phyloP scores from a whole-genome alignment of 2,329 filamentous ascomycete genomes.

The Amauroascus niger region DNA sequence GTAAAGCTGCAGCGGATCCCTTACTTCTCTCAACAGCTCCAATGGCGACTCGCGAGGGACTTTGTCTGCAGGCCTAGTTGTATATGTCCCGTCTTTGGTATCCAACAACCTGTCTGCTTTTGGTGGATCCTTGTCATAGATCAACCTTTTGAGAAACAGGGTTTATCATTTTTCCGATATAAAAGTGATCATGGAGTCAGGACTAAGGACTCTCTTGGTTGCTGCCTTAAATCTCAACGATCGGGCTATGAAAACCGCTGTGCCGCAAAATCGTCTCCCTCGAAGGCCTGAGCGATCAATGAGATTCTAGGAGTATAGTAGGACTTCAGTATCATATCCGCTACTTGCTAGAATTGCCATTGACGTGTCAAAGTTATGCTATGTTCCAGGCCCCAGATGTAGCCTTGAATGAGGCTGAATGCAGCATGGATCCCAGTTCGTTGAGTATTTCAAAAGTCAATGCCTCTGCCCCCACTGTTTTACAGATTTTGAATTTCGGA shows the following conservation, averaged over 20 bases:
- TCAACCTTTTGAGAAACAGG: background rate
- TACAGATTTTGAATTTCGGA: background rate
- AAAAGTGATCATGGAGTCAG: background rate
- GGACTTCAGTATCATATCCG: background rate
- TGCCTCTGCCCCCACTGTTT: background rate
- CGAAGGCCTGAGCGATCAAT: background rate
- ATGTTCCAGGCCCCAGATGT: background rate
- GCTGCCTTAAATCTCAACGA: background rate
- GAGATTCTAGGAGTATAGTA: background rate
- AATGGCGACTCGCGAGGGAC: background rate
- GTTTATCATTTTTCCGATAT: background rate
- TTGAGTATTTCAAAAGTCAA: background rate
- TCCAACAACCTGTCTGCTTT: background rate
- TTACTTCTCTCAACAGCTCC: background rate
- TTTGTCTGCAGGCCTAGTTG: background rate
- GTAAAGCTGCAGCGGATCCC: constrained; percentile 1
- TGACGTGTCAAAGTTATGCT: constrained; percentile 4
- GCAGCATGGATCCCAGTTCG: background rate
- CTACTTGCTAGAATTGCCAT: background rate
- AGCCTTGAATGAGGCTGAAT: constrained; percentile 3
- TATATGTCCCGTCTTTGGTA: constrained; percentile 10
- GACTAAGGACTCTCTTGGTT: background rate
- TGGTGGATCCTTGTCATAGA: background rate
- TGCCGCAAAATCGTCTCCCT: background rate
- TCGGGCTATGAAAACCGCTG: background rate